Evolutionary conservation across 768 basidiomycete genomes (phyloP).

Genomic region (Tulasnella sp.): DNA sequence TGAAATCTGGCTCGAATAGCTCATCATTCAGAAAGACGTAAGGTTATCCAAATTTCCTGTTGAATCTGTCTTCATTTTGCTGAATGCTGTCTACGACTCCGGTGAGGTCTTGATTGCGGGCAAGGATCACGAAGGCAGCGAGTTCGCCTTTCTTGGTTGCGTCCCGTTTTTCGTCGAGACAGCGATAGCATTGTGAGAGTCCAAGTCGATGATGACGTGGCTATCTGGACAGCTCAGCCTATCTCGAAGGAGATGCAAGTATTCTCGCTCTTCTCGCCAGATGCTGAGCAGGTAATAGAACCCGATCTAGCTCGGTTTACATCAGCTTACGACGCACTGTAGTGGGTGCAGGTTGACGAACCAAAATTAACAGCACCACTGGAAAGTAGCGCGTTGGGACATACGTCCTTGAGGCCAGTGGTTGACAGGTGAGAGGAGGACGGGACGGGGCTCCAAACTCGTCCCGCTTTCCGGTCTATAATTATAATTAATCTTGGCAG

Average conservation of each 20-base stretch:
- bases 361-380: slow-evolving; percentile 36
- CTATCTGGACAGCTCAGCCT: slow-evolving; percentile 28
- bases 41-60: slow-evolving; percentile 62
- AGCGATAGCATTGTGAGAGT: slow-evolving; percentile 27
- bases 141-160: slow-evolving; percentile 52
- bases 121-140: slow-evolving; percentile 76
- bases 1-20: slow-evolving; percentile 62
- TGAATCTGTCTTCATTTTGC: slow-evolving; percentile 82
- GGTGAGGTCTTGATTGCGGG: slow-evolving; percentile 47
- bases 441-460: not conserved
- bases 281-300: slow-evolving; percentile 45
- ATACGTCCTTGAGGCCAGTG: slow-evolving; percentile 31
- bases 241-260: slow-evolving; percentile 29
- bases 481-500: not conserved
- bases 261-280: slow-evolving; percentile 38
- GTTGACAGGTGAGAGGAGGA: not conserved
- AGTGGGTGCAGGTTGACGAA: slow-evolving; percentile 22
- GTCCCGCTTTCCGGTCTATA: not conserved
- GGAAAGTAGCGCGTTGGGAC: slow-evolving; percentile 49
- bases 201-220: slow-evolving; percentile 48
- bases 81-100: slow-evolving; percentile 54
- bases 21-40: slow-evolving; percentile 79
- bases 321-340: slow-evolving; percentile 12
- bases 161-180: slow-evolving; percentile 26
- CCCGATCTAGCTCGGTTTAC: slow-evolving; percentile 31